Evolutionary conservation across 2,329 filamentous ascomycete species (phyloP).

Genomic region (Penicillium digitatum): DNA sequence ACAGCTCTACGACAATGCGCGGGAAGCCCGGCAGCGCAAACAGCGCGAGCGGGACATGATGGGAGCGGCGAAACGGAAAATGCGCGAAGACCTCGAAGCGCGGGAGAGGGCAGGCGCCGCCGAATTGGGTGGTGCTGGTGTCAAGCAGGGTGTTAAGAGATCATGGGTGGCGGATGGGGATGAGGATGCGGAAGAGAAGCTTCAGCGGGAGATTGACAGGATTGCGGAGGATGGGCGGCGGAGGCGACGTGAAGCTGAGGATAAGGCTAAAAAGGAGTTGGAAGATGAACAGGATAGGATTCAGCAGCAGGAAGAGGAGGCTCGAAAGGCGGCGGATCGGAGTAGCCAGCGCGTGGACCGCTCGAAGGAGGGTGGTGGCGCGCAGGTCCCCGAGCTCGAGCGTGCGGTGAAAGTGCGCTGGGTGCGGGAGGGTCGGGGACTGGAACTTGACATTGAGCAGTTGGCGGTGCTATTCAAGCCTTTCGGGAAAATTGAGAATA

Average conservation of each 20-base stretch:
- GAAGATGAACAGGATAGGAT: constrained; percentile 38
- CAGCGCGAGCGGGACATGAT: constrained; percentile 69
- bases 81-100: constrained; percentile 82
- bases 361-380: constrained; percentile 38
- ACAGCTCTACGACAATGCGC: constrained; percentile 71
- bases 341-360: constrained; percentile 32
- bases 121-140: constrained; percentile 34
- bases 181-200: constrained; percentile 47
- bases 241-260: constrained; percentile 49
- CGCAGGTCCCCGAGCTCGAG: constrained; percentile 51
- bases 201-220: constrained; percentile 52
- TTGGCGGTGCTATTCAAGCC: constrained; percentile 48
- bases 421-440: constrained; percentile 46
- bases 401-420: constrained; percentile 58
- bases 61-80: constrained; percentile 65
- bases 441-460: constrained; percentile 47
- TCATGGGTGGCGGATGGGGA: constrained; percentile 44
- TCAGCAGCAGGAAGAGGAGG: constrained; percentile 45
- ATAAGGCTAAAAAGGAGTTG: constrained; percentile 44
- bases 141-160: constrained; percentile 55
- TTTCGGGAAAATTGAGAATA: constrained; percentile 57
- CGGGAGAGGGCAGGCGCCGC: constrained; percentile 57
- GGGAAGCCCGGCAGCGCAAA: constrained; percentile 66
- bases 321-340: constrained; percentile 35
- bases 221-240: constrained; percentile 53